These are phyloP conservation scores for Geranium rotundifolium DNA, from an alignment of 345 rosid genomes.

Conservation along the genomic window DNA sequence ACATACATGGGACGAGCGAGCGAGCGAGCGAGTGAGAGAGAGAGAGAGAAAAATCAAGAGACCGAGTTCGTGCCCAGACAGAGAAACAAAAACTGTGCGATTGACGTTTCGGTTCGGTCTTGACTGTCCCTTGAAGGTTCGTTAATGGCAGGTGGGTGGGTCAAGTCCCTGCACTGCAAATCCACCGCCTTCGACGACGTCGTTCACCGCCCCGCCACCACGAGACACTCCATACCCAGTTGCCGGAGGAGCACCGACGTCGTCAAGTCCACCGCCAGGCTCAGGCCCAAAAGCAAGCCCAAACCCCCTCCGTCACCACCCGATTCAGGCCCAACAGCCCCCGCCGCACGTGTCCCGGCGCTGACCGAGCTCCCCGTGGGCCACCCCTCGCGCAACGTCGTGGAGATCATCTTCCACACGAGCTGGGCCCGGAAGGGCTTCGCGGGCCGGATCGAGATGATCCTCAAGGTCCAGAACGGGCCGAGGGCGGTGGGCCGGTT, in stretches of 20 bases:
- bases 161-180: slow-evolving; percentile 84
- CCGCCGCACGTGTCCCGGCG: slow-evolving; percentile 36
- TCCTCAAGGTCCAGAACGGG: slow-evolving; percentile 83
- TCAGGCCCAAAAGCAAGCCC: slow-evolving; percentile 11
- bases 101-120: background rate
- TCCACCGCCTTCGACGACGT: slow-evolving; percentile 89
- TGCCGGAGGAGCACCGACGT: slow-evolving; percentile 72
- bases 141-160: slow-evolving; percentile 72
- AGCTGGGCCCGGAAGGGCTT: slow-evolving; percentile 81
- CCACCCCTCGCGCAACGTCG: slow-evolving; percentile 84
- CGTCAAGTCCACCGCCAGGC: slow-evolving; percentile 30
- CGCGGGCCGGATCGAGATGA: slow-evolving; percentile 71
- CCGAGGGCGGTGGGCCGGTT: slow-evolving; percentile 54
- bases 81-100: background rate
- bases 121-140: background rate
- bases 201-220: slow-evolving; percentile 48
- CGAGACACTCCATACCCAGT: slow-evolving; percentile 31
- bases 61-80: background rate
- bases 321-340: slow-evolving; percentile 11
- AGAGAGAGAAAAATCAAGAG: slow-evolving; percentile 1
- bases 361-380: slow-evolving; percentile 72
- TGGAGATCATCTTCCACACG: slow-evolving; percentile 87
- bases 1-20: background rate
- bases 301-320: slow-evolving; percentile 6
- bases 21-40: background rate